Evolutionary conservation across 208 protist species (phyloP), one percentile per base, ranked within the genome.

Genomic region (Wallacemonas sp.): DNA sequence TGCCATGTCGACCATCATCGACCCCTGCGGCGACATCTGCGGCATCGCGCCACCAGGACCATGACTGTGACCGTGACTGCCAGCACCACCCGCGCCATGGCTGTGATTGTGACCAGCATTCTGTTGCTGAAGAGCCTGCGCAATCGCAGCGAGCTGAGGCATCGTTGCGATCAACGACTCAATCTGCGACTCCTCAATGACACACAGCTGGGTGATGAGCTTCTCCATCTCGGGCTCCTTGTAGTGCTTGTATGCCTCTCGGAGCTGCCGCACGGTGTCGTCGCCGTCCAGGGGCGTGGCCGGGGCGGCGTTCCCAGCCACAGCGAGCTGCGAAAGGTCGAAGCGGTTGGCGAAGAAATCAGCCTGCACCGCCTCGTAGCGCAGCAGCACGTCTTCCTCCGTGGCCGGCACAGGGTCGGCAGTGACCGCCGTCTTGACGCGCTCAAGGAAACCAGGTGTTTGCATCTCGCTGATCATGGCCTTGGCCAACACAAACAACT

Each of bases 1-100:
- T 2, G 86, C 89, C 81, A 91, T 89, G 36, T 77, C 65, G 79
- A 92, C 82, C 62, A 81, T 77, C 34, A 58, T 63, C 79, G 72
- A 63, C 46, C 68, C 60, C 55, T 87, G 57, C 36, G 81, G 72
- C 1, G 71, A 52, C 42, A 48, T 61, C 27, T 65, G 68, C n/a
- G 26, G 33, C 32, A 52, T 54, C 53, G 32, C 12, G 0, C 22
- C 33, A 17, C 27, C 26, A 30, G 37, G 52, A 39, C 42, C 24
- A 45, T 83, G 78, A 42, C 61, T 46, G 61, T 88, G 77, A 46
- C 60, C 22, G 58, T 68, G 19, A 63, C 62, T 39, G 70, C 69
- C 67, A 50, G 21, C 57, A 30, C 38, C 66, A 27, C 19, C 45
- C 46, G 50, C 38, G 1, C 27, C 37, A 30, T 57, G 53, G 12